A percentile compares a stretch with the other conserved stretches of the same genome.
Evolutionary conservation across 345 rosid genomes (phyloP).

Genomic region (Salix exigua): DNA sequence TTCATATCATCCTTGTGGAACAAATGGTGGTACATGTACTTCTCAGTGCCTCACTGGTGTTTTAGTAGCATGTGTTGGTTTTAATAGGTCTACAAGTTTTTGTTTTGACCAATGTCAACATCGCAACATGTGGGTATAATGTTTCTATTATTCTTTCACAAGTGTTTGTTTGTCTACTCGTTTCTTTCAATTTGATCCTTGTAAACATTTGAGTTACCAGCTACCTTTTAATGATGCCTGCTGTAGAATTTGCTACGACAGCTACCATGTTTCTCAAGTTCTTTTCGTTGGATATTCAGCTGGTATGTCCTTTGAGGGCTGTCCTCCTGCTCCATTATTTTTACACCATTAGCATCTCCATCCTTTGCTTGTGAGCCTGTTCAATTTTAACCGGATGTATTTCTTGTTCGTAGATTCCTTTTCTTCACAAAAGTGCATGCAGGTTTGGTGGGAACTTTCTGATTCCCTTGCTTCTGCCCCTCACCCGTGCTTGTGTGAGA

Average conservation of each 20-base stretch:
- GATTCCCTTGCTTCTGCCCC: neutral
- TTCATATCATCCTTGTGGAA: neutral
- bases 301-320: neutral
- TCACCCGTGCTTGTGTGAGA: neutral
- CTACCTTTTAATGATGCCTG: neutral
- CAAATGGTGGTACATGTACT: neutral
- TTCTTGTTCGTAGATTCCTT: neutral
- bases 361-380: neutral
- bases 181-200: neutral
- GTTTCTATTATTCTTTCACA: neutral
- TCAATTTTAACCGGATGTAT: neutral
- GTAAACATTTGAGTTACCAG: neutral
- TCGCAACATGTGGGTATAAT: neutral
- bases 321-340: neutral
- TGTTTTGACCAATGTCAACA: neutral
- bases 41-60: neutral
- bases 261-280: neutral
- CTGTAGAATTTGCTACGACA: neutral
- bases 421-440: neutral
- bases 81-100: neutral
- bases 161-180: neutral
- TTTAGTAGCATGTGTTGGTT: neutral
- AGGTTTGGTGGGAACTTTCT: neutral
- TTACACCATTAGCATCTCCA: neutral
- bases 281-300: neutral